These are phyloP conservation scores for Papilionanthe hybrid DNA, from an alignment of 116 monocot species.

Conservation along the genomic window DNA sequence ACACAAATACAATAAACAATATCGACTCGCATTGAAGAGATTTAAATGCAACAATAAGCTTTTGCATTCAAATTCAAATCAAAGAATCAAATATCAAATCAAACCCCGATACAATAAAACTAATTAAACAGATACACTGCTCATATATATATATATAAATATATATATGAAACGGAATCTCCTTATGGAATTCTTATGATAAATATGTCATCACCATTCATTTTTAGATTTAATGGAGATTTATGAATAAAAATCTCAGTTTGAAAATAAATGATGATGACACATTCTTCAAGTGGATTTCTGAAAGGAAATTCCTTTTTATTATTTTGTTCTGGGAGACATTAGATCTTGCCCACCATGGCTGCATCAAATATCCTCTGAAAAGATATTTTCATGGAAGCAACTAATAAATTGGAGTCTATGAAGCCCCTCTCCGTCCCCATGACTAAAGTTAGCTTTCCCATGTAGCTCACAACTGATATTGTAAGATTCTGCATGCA, in stretches of 20 bases:
- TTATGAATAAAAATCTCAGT: too few relatives aligned
- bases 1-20: neutral
- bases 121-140: neutral
- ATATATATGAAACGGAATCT: too few relatives aligned
- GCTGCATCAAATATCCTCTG: constrained; percentile 41
- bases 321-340: neutral
- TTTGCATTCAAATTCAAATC: constrained; percentile 2
- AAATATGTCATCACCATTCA: too few relatives aligned
- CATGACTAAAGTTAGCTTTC: constrained; percentile 56
- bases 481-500: constrained; percentile 52
- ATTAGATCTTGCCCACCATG: neutral
- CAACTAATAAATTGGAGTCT: constrained; percentile 31
- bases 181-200: too few relatives aligned
- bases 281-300: neutral
- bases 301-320: neutral
- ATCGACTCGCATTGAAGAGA: neutral
- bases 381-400: constrained; percentile 58
- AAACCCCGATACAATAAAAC: neutral
- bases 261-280: neutral
- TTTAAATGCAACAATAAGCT: neutral
- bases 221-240: too few relatives aligned
- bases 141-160: neutral
- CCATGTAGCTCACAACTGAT: constrained; percentile 56
- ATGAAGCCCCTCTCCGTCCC: constrained; percentile 70
- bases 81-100: neutral